Base-by-base conservation (phyloP, 257 asterid species). In the Cynanchum wilfordii region DNA sequence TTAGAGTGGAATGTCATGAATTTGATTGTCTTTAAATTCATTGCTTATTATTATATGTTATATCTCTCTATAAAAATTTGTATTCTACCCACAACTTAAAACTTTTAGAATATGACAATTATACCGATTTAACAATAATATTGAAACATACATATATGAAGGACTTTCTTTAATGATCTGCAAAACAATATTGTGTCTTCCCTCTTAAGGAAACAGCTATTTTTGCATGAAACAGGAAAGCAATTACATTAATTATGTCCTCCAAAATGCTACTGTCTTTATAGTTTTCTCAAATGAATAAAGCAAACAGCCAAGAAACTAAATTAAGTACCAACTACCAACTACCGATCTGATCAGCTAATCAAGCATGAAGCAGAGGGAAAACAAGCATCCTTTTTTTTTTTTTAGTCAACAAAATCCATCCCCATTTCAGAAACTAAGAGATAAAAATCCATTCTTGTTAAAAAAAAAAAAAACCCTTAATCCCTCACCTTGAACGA, bases 401-500 rank as follows among this genome's bases (percentile, higher is more conserved):
- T 42, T 7, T 33, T 33, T 58, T 42, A 3, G 20, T 3, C 13
- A 7, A 29, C n/a, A 7, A 47, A 24, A 42, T 50, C 6, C 50
- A 63, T 64, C 60, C 76, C 24, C 7, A 40, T 5, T 51, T 10
- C 24, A 75, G 40, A 25, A 57, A 58, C n/a, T 60, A 59, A 67
- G 47, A 47, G 40, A 19, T 3, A 40, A 40, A 40, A 57, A 24
- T 8, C 1, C 20, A 1, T 30, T 71, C 25, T 16, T 5, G 38
- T 10, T 45, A 30, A 4, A 30, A 30, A 30, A 40, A 7, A 40
- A 29, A 1, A 12, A 12, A 50, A 58, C 25, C 63, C 7, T 25
- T 33, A 77, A 40, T 44, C 66, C 33, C 75, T 86, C 83, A 92
- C 98, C 98, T 86, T 86, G 66, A 87, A 78, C 76, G 82, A 69